Conservation (phyloP, 2,329 filamentous ascomycete genomes). For the Fusarium marasasianum region DNA sequence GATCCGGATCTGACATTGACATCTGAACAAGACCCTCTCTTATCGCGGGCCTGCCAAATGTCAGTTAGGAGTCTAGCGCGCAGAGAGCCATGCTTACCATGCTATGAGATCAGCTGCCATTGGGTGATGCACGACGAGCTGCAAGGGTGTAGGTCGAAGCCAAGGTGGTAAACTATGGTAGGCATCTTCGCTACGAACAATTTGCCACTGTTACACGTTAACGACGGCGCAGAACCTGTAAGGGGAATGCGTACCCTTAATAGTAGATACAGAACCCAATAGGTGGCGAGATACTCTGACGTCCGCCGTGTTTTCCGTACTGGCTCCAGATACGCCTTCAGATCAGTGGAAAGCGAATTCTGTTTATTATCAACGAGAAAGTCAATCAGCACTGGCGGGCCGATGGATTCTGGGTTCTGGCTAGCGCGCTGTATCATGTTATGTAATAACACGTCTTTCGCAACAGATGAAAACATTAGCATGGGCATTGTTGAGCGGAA, state of each 20-base stretch:
- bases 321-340: not conserved
- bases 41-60: not conserved
- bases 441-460: not conserved
- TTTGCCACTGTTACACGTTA: not conserved
- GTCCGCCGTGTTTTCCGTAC: not conserved
- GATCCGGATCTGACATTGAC: not conserved
- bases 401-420: not conserved
- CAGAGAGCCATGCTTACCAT: not conserved
- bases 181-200: not conserved
- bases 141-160: slow-evolving; percentile 7
- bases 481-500: not conserved
- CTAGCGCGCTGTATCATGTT: not conserved
- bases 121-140: slow-evolving; percentile 2
- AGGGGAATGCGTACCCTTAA: too few relatives aligned
- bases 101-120: slow-evolving; percentile 9
- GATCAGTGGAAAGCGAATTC: not conserved
- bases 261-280: slow-evolving; percentile 4
- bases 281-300: not conserved
- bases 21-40: slow-evolving; percentile 8
- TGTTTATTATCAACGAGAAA: not conserved
- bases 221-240: too few relatives aligned
- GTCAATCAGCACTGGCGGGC: not conserved
- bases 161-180: slow-evolving; percentile 1
- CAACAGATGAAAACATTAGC: not conserved
- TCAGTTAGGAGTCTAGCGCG: not conserved